phyloP scores from a whole-genome alignment of 345 rosid genomes.

The Microthlaspi erraticum region DNA sequence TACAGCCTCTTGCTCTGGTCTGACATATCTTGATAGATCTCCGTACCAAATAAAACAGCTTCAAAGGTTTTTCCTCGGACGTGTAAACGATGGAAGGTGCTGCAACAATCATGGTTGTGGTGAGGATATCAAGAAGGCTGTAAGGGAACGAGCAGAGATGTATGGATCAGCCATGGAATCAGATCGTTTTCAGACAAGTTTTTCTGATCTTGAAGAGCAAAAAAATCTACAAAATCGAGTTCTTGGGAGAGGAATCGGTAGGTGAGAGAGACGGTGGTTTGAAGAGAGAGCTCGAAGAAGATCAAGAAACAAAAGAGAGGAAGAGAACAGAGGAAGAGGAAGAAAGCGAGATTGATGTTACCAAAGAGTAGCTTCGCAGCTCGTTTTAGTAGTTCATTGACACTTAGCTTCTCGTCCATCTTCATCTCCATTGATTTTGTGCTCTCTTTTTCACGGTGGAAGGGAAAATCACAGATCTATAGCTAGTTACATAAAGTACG shows the following conservation, averaged over 20 bases:
- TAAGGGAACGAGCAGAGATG: constrained; percentile 22
- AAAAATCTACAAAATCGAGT: background rate
- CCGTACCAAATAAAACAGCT: constrained; percentile 14
- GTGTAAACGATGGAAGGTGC: constrained; percentile 41
- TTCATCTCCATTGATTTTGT: background rate
- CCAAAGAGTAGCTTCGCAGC: constrained; percentile 28
- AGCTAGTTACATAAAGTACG: background rate
- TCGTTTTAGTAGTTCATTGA: constrained; percentile 43
- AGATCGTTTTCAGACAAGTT: constrained; percentile 9
- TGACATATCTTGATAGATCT: constrained; percentile 25
- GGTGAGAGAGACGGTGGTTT: constrained; percentile 24
- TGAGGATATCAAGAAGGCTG: constrained; percentile 46
- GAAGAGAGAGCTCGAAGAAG: constrained; percentile 42
- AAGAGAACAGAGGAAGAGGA: constrained; percentile 36
- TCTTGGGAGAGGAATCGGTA: background rate
- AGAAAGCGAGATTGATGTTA: constrained; percentile 34
- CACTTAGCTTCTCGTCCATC: constrained; percentile 40
- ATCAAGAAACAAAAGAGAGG: constrained; percentile 48
- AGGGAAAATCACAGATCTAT: background rate
- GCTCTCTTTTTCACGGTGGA: background rate
- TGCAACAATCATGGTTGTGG: constrained; percentile 40
- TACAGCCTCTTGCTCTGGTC: constrained; percentile 46
- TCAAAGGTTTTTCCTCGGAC: constrained; percentile 28
- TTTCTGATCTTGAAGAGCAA: background rate
- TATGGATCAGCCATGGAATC: constrained; percentile 32